Conservation (phyloP, 352 stramenopile genomes). For the Pythium coloratum region DNA sequence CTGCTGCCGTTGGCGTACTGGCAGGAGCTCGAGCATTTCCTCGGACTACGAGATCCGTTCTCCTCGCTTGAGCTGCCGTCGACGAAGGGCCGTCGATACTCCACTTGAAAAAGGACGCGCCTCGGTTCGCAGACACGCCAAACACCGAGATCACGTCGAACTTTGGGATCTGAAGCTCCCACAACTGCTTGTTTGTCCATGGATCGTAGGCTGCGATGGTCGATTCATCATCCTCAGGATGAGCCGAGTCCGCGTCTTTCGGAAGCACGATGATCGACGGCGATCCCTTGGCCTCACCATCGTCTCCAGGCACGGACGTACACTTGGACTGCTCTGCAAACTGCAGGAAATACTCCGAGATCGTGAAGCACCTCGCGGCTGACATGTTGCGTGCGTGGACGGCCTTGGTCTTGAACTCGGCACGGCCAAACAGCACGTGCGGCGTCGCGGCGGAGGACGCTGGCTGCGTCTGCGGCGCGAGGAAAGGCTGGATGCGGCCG, state of each 20-base stretch:
- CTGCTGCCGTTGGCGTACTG: slow-evolving; percentile 1
- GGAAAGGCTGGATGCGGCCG: slow-evolving; percentile 55
- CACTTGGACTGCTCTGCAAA: slow-evolving; percentile 53
- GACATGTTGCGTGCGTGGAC: slow-evolving; percentile 64
- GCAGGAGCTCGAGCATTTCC: not conserved
- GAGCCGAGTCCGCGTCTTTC: slow-evolving; percentile 47
- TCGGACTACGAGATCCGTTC: slow-evolving; percentile 21
- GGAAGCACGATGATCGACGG: slow-evolving; percentile 62
- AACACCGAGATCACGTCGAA: slow-evolving; percentile 77
- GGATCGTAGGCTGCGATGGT: slow-evolving; percentile 75
- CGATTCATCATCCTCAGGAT: slow-evolving; percentile 56
- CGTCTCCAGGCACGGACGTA: not conserved
- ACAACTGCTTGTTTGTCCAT: slow-evolving; percentile 66
- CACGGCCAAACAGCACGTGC: slow-evolving; percentile 65
- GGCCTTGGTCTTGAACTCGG: slow-evolving; percentile 69
- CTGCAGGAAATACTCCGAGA: slow-evolving; percentile 84
- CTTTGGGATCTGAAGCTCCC: slow-evolving; percentile 67
- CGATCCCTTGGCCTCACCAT: slow-evolving; percentile 1
- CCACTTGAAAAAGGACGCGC: slow-evolving; percentile 70
- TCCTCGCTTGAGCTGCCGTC: not conserved
- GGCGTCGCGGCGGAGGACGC: slow-evolving; percentile 17
- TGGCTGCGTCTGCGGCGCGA: slow-evolving; percentile 22
- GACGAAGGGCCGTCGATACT: slow-evolving; percentile 70
- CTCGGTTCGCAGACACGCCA: slow-evolving; percentile 51
- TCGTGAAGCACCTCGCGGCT: slow-evolving; percentile 68